These are phyloP conservation scores for Remersonia thermophila DNA, from an alignment of 2,329 filamentous ascomycete genomes.

Conservation along the genomic window DNA sequence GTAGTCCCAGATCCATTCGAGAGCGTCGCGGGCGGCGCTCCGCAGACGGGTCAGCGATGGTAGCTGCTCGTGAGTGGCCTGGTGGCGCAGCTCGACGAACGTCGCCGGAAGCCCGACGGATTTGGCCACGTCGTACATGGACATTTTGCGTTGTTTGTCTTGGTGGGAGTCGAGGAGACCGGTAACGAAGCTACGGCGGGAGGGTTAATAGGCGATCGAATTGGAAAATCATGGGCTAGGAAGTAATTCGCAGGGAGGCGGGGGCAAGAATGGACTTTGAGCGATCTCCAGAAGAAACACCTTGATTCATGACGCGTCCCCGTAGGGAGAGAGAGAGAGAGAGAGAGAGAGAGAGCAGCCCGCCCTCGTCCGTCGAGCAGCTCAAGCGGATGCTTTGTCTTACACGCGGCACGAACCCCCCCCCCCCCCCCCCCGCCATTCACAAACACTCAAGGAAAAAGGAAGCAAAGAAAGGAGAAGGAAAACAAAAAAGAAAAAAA, in stretches of 20 bases:
- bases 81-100: slow-evolving; percentile 81
- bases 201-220: slow-evolving; percentile 3
- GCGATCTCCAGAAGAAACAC: no score
- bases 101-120: slow-evolving; percentile 58
- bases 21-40: slow-evolving; percentile 53
- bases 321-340: no score
- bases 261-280: background rate
- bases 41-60: slow-evolving; percentile 64
- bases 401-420: no score
- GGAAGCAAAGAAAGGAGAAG: slow-evolving; percentile 4
- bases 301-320: no score
- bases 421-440: no score
- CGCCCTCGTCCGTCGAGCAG: no score
- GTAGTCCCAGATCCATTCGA: slow-evolving; percentile 79
- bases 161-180: slow-evolving; percentile 65
- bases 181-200: slow-evolving; percentile 64
- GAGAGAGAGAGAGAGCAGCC: no score
- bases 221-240: slow-evolving; percentile 9
- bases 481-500: no score
- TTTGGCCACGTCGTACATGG: slow-evolving; percentile 61
- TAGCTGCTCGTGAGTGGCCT: slow-evolving; percentile 80
- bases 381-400: no score
- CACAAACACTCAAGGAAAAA: background rate
- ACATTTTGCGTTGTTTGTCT: slow-evolving; percentile 52
- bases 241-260: slow-evolving; percentile 1